phyloP scores from a whole-genome alignment of 228 moss, liverwort and hornwort species.

The Sphagnum magellanicum region DNA sequence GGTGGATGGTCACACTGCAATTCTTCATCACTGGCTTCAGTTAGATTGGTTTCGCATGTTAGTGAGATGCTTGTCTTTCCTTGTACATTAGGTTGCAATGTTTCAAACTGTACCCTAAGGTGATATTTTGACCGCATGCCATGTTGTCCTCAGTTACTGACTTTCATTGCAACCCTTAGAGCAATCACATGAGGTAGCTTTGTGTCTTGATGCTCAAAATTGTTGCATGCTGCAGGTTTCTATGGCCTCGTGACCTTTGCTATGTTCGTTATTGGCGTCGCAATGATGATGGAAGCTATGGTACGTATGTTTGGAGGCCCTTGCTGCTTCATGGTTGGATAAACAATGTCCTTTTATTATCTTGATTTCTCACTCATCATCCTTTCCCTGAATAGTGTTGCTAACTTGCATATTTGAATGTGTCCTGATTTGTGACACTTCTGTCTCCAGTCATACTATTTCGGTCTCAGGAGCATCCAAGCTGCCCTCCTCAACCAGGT shows the following conservation, averaged over 20 bases:
- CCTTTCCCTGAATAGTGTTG: no score
- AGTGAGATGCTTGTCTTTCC: constrained; percentile 6
- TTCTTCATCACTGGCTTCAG: constrained; percentile 70
- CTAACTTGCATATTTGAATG: neutral
- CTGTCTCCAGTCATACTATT: constrained; percentile 58
- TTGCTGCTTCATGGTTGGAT: neutral
- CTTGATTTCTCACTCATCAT: neutral
- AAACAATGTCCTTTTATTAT: no score
- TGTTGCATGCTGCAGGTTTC: constrained; percentile 36
- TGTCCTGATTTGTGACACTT: neutral
- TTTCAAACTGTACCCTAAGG: neutral
- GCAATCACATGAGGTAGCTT: no score
- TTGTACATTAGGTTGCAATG: neutral
- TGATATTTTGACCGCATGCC: neutral
- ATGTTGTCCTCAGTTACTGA: no score
- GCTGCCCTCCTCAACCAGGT: constrained; percentile 67
- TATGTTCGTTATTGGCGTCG: constrained; percentile 88
- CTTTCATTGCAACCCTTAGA: no score
- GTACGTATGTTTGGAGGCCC: constrained; percentile 16
- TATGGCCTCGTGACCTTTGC: constrained; percentile 96
- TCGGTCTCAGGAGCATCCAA: constrained; percentile 55
- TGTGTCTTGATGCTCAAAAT: no score
- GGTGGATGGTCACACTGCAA: constrained; percentile 74
- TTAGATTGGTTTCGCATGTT: constrained; percentile 81
- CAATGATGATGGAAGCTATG: constrained; percentile 86